Percentiles rank a stretch among this genome's conserved stretches.
Conservation (phyloP, 1,139 yeast species). For the Hansenula lynferdii region DNA sequence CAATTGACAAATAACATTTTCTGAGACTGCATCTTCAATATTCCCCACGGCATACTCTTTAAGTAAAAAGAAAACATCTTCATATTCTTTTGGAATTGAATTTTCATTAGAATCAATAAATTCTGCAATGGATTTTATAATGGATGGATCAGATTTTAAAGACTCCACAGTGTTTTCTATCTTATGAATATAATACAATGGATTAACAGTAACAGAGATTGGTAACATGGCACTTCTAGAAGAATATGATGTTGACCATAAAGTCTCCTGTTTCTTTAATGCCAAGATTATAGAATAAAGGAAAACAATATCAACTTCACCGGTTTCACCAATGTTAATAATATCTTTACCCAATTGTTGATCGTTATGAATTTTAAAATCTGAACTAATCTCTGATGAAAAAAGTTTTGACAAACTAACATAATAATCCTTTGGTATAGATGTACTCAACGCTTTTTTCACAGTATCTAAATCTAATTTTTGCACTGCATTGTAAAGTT, state of each 20-base stretch:
- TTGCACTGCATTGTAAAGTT: slow-evolving; percentile 36
- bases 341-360: slow-evolving; percentile 24
- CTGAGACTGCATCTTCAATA: slow-evolving; percentile 35
- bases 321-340: slow-evolving; percentile 1
- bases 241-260: slow-evolving; percentile 32
- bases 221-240: slow-evolving; percentile 32
- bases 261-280: slow-evolving; percentile 42
- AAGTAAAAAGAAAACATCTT: slow-evolving; percentile 36
- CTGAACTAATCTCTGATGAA: slow-evolving; percentile 15
- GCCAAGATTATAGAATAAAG: slow-evolving; percentile 43
- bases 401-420: slow-evolving; percentile 2
- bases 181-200: slow-evolving; percentile 32
- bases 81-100: slow-evolving; percentile 26
- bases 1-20: slow-evolving; percentile 32
- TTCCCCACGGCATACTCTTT: slow-evolving; percentile 49
- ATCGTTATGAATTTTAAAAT: slow-evolving; percentile 19
- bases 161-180: slow-evolving; percentile 28
- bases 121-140: slow-evolving; percentile 15
- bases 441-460: too few species aligned
- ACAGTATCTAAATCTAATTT: slow-evolving; percentile 20
- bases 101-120: slow-evolving; percentile 10
- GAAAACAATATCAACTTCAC: slow-evolving; percentile 17
- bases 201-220: slow-evolving; percentile 42
- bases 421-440: too few species aligned
- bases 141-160: slow-evolving; percentile 26